Evolutionary conservation across 345 rosid genomes (phyloP).

Genomic region (Gossypium sturtianum): DNA sequence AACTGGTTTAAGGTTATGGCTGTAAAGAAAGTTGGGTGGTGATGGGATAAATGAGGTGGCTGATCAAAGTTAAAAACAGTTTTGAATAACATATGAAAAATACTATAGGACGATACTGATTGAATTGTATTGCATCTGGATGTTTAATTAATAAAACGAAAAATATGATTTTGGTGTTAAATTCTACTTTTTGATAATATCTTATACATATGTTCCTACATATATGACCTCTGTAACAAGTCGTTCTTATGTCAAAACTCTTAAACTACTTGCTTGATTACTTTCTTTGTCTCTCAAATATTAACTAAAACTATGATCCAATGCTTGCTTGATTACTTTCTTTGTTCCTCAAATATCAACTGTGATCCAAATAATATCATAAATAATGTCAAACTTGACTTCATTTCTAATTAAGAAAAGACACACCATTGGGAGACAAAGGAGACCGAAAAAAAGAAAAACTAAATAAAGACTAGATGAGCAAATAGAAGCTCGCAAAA

Average conservation of each 20-base stretch:
- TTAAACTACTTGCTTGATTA: no score
- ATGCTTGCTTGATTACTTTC: no score
- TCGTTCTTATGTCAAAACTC: no score
- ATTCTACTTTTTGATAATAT: no score
- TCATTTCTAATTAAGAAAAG: not conserved
- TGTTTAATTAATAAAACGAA: not conserved
- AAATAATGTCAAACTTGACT: not conserved
- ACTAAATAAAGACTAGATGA: no score
- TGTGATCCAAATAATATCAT: not conserved
- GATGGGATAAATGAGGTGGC: not conserved
- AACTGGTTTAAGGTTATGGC: not conserved
- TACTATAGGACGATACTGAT: not conserved
- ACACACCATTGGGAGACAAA: not conserved
- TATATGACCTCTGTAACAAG: no score
- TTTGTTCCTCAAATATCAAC: no score
- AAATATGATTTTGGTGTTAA: no score
- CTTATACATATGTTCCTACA: no score
- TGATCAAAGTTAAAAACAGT: not conserved
- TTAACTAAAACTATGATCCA: no score
- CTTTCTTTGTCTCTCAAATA: no score
- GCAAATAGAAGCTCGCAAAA: not conserved
- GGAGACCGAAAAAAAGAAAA: not conserved
- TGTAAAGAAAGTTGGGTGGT: not conserved
- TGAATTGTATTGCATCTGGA: conserved; percentile 9
- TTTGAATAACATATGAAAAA: not conserved